Conservation (phyloP, 1,139 yeast genomes). For the Kluyveromyces sp. region DNA sequence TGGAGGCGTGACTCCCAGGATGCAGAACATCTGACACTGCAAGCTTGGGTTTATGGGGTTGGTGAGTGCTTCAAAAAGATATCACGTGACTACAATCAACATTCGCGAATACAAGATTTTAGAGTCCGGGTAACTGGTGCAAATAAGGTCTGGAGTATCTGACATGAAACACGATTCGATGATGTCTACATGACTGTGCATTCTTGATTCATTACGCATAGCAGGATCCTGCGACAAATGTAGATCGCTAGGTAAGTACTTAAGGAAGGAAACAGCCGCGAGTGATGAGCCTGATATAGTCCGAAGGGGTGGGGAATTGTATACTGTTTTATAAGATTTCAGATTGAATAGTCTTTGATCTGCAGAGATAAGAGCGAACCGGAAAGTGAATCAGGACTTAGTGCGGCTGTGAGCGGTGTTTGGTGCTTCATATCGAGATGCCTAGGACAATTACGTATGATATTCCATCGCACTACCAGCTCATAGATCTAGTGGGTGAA, state of each 20-base stretch:
- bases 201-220: not conserved
- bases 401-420: too few species aligned
- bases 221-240: not conserved
- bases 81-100: not conserved
- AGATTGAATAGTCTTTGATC: too few species aligned
- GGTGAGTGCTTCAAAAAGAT: too few species aligned
- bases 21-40: too few species aligned
- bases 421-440: constrained; percentile 18
- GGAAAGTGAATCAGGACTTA: not conserved
- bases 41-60: too few species aligned
- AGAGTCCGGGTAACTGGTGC: not conserved
- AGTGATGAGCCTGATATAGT: not conserved
- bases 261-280: not conserved
- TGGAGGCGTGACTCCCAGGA: too few species aligned
- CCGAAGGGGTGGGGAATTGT: not conserved
- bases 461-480: constrained; percentile 81
- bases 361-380: too few species aligned
- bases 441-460: constrained; percentile 64
- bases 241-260: not conserved
- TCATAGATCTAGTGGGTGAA: constrained; percentile 81
- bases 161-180: not conserved
- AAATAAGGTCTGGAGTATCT: not conserved
- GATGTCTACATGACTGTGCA: not conserved
- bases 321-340: too few species aligned
- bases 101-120: not conserved